Evolutionary conservation across 768 basidiomycete species (phyloP), one percentile per base, ranked within the genome.

Genomic region (Lyophyllum semitale): DNA sequence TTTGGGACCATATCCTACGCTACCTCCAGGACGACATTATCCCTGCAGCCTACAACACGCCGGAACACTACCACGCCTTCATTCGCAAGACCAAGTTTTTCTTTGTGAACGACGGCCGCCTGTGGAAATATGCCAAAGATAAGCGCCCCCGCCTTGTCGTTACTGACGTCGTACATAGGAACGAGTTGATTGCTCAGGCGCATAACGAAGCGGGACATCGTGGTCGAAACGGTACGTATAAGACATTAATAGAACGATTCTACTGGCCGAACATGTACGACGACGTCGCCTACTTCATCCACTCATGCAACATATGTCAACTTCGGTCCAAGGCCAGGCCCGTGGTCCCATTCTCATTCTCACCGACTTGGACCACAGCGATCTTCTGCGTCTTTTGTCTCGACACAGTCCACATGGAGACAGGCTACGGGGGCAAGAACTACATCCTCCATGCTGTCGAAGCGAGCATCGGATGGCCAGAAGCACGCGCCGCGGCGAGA

Each of bases 241-340:
- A 41, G 7, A 38, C 53, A 18, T 53, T 73, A 1, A 12, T 29
- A 0, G 64, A 73, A 5, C 56, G 64, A 0, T 71, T 65, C 33
- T 74, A 70, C 58, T 76, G 75, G 75, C 76, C 70, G 0, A 65
- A 70, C 48, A 67, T 74, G 66, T 62, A 66, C 35, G 55, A 63
- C 13, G 57, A 71, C 9, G 46, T 73, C 6, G 37, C 59, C 1
- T 71, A 63, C 46, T 72, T 69, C 33, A 60, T 75, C 0, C 51
- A 62, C 1, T 71, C 71, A 0, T 77, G 74, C 57, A 54, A 67
- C 15, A 54, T 61, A 7, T 76, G 73, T 30, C 73, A 76, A 50
- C 51, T 66, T 8, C 56, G 61, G 0, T 57, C 61, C 4, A 59
- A 56, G 7, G 26, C 37, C 1, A 60, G 62, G 9, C 60, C 72